These are phyloP conservation scores for Raphanus hybrid DNA, from an alignment of 441 rosid genomes.

Conservation along the genomic window DNA sequence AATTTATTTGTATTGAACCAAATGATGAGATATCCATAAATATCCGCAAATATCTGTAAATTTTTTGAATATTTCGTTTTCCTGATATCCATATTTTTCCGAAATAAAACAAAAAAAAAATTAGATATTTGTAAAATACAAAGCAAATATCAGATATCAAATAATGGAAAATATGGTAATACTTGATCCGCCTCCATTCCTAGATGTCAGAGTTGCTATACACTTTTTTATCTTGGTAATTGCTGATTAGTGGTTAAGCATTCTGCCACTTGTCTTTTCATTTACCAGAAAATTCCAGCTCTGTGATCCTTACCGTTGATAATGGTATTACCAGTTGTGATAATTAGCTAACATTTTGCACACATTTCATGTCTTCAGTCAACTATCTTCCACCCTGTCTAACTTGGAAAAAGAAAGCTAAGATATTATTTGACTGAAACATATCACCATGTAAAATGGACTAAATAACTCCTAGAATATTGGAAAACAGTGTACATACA, in stretches of 20 bases:
- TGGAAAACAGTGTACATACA: slow-evolving; percentile 46
- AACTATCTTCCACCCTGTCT: not conserved
- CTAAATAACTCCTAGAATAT: slow-evolving; percentile 43
- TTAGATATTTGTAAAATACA: no score
- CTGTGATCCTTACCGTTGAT: not conserved
- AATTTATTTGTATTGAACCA: no score
- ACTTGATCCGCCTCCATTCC: no score
- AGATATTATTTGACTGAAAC: not conserved
- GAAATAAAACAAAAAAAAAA: no score
- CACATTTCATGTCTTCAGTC: not conserved
- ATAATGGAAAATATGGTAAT: no score
- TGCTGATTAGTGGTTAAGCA: slow-evolving; percentile 17
- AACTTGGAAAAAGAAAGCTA: not conserved
- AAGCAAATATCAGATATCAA: no score
- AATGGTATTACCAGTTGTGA: not conserved
- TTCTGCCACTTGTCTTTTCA: slow-evolving; percentile 18
- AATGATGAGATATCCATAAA: no score
- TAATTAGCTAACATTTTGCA: not conserved
- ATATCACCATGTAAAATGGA: no score
- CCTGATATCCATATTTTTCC: no score
- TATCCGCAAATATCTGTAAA: no score
- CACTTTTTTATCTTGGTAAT: not conserved
- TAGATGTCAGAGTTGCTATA: no score
- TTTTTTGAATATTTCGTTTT: no score
- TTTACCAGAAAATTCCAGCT: not conserved